Percentiles rank a stretch among this genome's conserved stretches.
Conservation (phyloP, 352 stramenopile genomes). For the Pythium apleroticum region DNA sequence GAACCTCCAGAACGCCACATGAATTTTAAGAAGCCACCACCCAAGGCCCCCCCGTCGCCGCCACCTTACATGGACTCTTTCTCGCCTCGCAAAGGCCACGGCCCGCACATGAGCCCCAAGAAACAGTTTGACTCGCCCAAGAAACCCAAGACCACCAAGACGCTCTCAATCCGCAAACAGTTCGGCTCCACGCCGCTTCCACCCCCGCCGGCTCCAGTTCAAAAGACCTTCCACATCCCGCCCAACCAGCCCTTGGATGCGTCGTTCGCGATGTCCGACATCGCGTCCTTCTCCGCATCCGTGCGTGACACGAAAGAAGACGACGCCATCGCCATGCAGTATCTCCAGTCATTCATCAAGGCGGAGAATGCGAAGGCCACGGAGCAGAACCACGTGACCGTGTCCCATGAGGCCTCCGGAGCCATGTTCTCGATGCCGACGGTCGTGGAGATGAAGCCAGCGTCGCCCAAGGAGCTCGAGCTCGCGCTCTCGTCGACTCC, state of each 20-base stretch:
- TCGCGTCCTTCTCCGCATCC: slow-evolving; percentile 23
- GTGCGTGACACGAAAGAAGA: slow-evolving; percentile 19
- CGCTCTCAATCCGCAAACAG: slow-evolving; percentile 25
- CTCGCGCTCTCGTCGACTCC: slow-evolving; percentile 9
- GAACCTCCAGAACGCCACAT: slow-evolving; percentile 20
- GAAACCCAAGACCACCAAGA: slow-evolving; percentile 10
- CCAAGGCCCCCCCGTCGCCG: slow-evolving; percentile 12
- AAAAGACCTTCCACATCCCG: slow-evolving; percentile 18
- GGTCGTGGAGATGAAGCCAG: slow-evolving; percentile 27
- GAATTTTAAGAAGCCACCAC: slow-evolving; percentile 2
- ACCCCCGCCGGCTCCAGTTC: background rate
- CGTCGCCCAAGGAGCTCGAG: slow-evolving; percentile 23
- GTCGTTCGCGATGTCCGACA: slow-evolving; percentile 19
- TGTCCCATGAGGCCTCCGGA: slow-evolving; percentile 21
- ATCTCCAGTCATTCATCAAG: slow-evolving; percentile 30
- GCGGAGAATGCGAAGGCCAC: slow-evolving; percentile 1
- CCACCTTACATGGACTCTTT: slow-evolving; percentile 14
- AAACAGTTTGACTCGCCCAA: slow-evolving; percentile 16
- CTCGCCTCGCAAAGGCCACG: slow-evolving; percentile 15
- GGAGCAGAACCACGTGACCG: slow-evolving; percentile 24
- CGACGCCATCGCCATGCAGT: slow-evolving; percentile 32
- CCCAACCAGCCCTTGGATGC: slow-evolving; percentile 16
- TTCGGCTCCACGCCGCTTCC: slow-evolving; percentile 14
- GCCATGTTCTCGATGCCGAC: slow-evolving; percentile 13
- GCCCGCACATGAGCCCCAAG: slow-evolving; percentile 13